Percentiles rank a stretch among this genome's conserved stretches.
Conservation (phyloP, 2,329 filamentous ascomycete species). For the Hymenoscyphus infarciens region DNA sequence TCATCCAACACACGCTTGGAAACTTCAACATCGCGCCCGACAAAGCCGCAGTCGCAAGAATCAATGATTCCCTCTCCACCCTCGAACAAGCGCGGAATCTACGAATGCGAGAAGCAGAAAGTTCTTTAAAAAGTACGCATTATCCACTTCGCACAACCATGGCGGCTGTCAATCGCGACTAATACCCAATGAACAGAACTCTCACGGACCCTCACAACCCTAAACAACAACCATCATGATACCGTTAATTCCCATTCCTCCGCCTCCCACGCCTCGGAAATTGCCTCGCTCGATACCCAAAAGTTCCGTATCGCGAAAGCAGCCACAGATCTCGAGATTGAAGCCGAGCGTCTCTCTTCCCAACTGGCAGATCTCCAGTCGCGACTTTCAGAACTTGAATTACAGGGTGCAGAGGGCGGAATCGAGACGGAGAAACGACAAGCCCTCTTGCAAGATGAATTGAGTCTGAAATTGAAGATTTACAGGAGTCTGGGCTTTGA, state of each 20-base stretch:
- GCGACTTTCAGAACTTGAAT: constrained; percentile 75
- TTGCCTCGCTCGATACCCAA: constrained; percentile 82
- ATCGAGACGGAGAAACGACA: constrained; percentile 37
- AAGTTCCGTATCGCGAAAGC: constrained; percentile 95
- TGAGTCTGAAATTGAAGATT: constrained; percentile 76
- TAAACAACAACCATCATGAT: constrained; percentile 73
- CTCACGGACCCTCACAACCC: constrained; percentile 69
- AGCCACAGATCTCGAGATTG: constrained; percentile 83
- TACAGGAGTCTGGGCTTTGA: constrained; percentile 91
- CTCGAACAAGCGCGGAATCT: constrained; percentile 81
- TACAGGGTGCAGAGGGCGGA: constrained; percentile 79
- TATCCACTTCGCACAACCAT: neutral
- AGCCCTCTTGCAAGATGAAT: constrained; percentile 56
- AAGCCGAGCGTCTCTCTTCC: constrained; percentile 83
- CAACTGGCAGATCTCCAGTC: constrained; percentile 73
- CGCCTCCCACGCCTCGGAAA: constrained; percentile 75
- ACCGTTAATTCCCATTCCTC: constrained; percentile 72
- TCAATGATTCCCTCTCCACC: constrained; percentile 76
- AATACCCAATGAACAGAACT: constrained; percentile 46
- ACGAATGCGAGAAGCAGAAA: constrained; percentile 67
- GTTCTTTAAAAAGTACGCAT: constrained; percentile 55
- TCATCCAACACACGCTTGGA: constrained; percentile 84
- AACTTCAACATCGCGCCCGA: constrained; percentile 96
- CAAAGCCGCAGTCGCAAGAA: constrained; percentile 76
- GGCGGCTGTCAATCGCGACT: constrained; percentile 23